Percentiles rank a stretch among this genome's conserved stretches.
phyloP scores from a whole-genome alignment of 1,284 basidiomycete species.

The Takashimella koratensis region DNA sequence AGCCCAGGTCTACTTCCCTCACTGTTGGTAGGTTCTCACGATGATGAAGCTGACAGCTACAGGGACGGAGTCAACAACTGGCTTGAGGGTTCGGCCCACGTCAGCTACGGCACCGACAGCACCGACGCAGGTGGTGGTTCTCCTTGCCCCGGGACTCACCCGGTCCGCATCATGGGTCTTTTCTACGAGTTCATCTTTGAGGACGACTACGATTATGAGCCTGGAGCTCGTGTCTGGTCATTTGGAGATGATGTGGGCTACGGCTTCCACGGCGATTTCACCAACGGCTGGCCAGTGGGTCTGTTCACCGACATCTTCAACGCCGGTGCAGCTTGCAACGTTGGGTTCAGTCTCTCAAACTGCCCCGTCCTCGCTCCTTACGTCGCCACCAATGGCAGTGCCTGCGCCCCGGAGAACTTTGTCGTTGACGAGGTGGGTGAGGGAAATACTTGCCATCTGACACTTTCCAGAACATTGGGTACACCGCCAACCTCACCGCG shows the following conservation, averaged over 20 bases:
- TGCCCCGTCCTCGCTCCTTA: slow-evolving; percentile 16
- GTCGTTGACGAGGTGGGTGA: slow-evolving; percentile 23
- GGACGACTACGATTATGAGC: slow-evolving; percentile 13
- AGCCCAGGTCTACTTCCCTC: slow-evolving; percentile 26
- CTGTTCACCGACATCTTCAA: slow-evolving; percentile 17
- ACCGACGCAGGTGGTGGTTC: background rate
- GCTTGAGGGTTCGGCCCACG: slow-evolving; percentile 14
- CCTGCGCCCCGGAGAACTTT: slow-evolving; percentile 8
- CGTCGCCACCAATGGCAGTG: slow-evolving; percentile 2
- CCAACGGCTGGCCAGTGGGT: slow-evolving; percentile 25
- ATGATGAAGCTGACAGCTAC: background rate
- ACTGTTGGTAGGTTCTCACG: slow-evolving; percentile 21
- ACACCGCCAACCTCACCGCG: slow-evolving; percentile 8
- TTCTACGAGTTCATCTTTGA: slow-evolving; percentile 33
- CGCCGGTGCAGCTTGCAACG: slow-evolving; percentile 14
- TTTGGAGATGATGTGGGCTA: slow-evolving; percentile 25
- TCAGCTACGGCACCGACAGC: background rate
- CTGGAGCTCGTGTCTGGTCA: slow-evolving; percentile 16
- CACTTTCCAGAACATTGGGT: slow-evolving; percentile 13
- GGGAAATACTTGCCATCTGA: background rate
- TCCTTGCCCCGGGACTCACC: background rate
- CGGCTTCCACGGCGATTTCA: slow-evolving; percentile 26
- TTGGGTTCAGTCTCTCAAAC: slow-evolving; percentile 11
- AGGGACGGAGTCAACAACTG: slow-evolving; percentile 28
- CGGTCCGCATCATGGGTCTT: slow-evolving; percentile 8